Evolutionary conservation across 805 yeast species (phyloP), one percentile per base, ranked within the genome.

Genomic region (Starmerella kuoi): DNA sequence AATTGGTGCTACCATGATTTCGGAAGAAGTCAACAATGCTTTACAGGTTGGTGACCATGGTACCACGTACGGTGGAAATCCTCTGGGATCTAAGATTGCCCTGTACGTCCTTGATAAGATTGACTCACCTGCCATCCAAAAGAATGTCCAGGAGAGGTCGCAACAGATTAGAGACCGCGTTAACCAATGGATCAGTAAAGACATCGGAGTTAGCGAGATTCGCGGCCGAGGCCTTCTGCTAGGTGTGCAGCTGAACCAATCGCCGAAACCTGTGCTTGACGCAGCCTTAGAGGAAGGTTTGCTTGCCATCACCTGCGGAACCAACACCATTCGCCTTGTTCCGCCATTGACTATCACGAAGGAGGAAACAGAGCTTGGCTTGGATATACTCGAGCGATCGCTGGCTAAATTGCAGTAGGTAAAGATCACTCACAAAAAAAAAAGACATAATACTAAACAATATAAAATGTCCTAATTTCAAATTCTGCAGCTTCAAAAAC

Each of bases 11-110:
- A 82, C 94, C 2, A 72, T 91, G 73, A 76, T 88, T 44, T 74
- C 83, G 41, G 91, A 84, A 50, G 70, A 73, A 38, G 80, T 91
- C 21, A 94, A 86, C 57, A 61, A 67, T 9, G 73, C 68, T 2
- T 65, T 91, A 52, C 69, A 75, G 44, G 88, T 84, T 19, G 98
- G 98, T 44, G 98, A 91, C 58, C 98, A 88, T 59, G 98, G 98
- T 43, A 88, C 97, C 2, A 88, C 98, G 0, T 88, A 80, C 58
- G 97, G 98, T 49, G 98, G 98, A 42, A 91, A 91, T 61, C 97
- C 97, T 42, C 66, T 91, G 49, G 97, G 86, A 4, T 70, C 88
- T 27, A 74, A 87, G 48, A 73, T 91, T 38, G 95, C 86, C 4
- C 65, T 70, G 33, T 77, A 80, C 56, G 94, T 91, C 12, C 63